Conservation (phyloP, 2,329 filamentous ascomycete species). For the Dactylonectria macrodidyma region DNA sequence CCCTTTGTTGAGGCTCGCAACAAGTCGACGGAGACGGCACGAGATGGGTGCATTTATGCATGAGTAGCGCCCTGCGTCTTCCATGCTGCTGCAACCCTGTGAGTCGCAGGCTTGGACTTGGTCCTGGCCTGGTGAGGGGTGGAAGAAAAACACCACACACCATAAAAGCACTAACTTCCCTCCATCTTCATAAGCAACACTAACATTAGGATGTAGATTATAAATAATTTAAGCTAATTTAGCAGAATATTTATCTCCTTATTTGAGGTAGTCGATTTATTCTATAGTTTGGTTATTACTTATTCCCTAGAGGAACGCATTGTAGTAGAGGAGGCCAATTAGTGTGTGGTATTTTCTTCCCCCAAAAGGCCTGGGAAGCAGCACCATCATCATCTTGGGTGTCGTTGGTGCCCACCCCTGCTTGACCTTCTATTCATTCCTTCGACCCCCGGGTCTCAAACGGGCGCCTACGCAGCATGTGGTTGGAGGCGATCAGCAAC, state of each 20-base stretch:
- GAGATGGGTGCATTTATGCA: constrained; percentile 1
- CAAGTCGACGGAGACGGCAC: neutral
- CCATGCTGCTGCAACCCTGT: neutral
- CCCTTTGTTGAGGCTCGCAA: constrained; percentile 13
- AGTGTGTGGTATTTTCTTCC: no score
- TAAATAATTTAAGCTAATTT: no score
- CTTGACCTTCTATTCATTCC: neutral
- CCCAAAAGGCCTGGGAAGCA: no score
- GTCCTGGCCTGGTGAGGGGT: neutral
- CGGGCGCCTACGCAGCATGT: neutral
- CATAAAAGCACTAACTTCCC: no score
- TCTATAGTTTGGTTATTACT: no score
- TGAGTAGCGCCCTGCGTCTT: constrained; percentile 1
- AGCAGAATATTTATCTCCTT: no score
- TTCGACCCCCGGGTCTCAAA: neutral
- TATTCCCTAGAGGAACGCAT: no score
- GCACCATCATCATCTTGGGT: neutral
- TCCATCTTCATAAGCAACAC: no score
- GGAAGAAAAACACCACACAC: no score
- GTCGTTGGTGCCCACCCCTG: neutral
- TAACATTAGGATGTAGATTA: no score
- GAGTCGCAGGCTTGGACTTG: neutral
- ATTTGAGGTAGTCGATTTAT: no score
- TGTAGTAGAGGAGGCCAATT: no score
- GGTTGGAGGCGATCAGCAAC: neutral